Evolutionary conservation across 2,329 filamentous ascomycete genomes (phyloP).

Genomic region (Cladosporium colombiae): DNA sequence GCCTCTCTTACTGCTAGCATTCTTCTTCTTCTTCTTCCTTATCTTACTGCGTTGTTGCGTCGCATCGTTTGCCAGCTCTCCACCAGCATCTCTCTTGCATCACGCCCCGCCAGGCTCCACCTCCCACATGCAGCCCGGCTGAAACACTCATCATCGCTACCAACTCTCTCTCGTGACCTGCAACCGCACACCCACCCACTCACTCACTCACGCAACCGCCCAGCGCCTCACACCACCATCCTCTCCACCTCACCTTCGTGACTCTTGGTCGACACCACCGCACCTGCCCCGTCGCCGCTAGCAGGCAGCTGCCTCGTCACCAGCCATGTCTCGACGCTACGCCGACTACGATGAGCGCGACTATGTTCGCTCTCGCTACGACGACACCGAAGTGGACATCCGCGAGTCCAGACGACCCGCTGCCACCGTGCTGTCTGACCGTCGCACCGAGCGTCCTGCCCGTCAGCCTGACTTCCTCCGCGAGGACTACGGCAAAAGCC

Average conservation of each 20-base stretch:
- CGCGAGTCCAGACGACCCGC: slow-evolving; percentile 32
- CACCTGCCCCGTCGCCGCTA: neutral
- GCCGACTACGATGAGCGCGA: slow-evolving; percentile 47
- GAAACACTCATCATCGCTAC: slow-evolving; percentile 18
- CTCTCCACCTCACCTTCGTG: neutral
- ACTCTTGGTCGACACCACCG: neutral
- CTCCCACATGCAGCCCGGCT: slow-evolving; percentile 13
- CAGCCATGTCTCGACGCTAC: slow-evolving; percentile 42
- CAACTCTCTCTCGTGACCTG: slow-evolving; percentile 5
- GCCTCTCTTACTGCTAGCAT: neutral
- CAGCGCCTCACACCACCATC: neutral
- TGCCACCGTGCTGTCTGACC: slow-evolving; percentile 36
- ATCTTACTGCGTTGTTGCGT: slow-evolving; percentile 4
- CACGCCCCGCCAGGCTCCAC: slow-evolving; percentile 2
- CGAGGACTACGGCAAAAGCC: slow-evolving; percentile 49
- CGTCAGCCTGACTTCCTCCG: slow-evolving; percentile 52
- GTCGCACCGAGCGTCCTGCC: slow-evolving; percentile 42
- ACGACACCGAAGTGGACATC: slow-evolving; percentile 43
- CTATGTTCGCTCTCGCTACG: slow-evolving; percentile 41
- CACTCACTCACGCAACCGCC: neutral
- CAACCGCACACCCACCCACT: neutral
- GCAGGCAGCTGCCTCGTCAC: slow-evolving; percentile 12
- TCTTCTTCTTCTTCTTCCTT: too few relatives aligned
- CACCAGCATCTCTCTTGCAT: neutral
- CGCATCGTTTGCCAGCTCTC: neutral